Evolutionary conservation across 1,139 yeast species (phyloP), one percentile per base, ranked within the genome.

Genomic region (Blastobotrys ciferrii): DNA sequence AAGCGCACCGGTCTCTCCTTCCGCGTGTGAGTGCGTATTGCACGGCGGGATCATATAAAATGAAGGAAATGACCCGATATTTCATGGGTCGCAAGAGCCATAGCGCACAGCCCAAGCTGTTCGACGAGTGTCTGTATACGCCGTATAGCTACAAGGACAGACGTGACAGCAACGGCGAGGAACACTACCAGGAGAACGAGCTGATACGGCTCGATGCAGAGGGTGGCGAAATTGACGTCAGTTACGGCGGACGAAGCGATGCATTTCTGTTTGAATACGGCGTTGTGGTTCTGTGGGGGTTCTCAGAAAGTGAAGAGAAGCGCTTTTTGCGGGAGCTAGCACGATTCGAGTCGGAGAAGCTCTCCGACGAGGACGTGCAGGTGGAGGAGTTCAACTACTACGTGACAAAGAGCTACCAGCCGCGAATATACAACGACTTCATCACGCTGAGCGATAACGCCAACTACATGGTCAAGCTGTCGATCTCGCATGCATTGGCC

Each of bases 281-380:
- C 23, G 98, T 91, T 13, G 82, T 88, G 17, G 95, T 92, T 1
- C 72, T 91, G 74, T 92, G 98, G 98, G 98, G 98, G 1, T 92
- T 87, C 62, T 80, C 91, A 1, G 76, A 80, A 49, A 77, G 81
- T 48, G 97, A 92, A 66, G 98, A 92, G 64, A 80, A 81, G 57
- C 81, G 91, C 47, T 87, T 92, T 59, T 70, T 92, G 51, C 80
- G 78, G 46, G 97, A 91, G 60, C 70, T 92, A 57, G 95, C 92
- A 19, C 80, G 80, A 56, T 92, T 89, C 67, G 98, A 92, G 66
- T 83, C 80, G 62, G 98, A 92, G 63, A 92, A 92, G 65, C 75
- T 92, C 45, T 84, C 96, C 0, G 81, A 80, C 46, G 96, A 89
- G 65, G 98, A 92, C 66, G 84, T 91, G 38, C 98, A 92, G 67